Evolutionary conservation across 805 yeast genomes (phyloP).

Genomic region (Pichia scutulata): DNA sequence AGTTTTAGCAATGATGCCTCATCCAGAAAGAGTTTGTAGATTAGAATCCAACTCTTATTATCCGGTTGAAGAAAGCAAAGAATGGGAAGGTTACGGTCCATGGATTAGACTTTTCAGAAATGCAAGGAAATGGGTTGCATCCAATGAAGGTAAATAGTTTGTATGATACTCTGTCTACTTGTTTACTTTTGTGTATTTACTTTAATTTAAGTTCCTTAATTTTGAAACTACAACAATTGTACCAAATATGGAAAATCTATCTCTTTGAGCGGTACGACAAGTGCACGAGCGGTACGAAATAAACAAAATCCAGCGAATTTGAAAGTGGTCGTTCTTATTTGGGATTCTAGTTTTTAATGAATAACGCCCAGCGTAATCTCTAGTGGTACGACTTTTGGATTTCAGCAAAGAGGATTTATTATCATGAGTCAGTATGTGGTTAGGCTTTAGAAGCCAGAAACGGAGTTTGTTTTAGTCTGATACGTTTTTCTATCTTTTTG

Average conservation of each 20-base stretch:
- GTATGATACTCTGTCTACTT: background rate
- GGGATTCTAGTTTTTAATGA: too few species aligned
- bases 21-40: slow-evolving; percentile 92
- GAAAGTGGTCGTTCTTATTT: background rate
- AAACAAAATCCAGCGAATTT: background rate
- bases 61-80: slow-evolving; percentile 50
- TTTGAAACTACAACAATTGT: background rate
- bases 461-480: background rate
- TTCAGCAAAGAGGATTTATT: background rate
- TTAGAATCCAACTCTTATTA: slow-evolving; percentile 88
- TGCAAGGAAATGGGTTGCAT: slow-evolving; percentile 86
- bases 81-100: slow-evolving; percentile 84
- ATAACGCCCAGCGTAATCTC: too few species aligned
- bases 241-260: too few species aligned
- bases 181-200: background rate
- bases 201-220: background rate
- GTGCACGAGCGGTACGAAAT: background rate
- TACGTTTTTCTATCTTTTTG: background rate
- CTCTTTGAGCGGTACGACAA: too few species aligned
- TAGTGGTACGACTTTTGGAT: background rate
- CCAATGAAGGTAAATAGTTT: slow-evolving; percentile 9
- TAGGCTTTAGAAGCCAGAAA: background rate
- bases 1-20: slow-evolving; percentile 98
- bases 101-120: slow-evolving; percentile 91
- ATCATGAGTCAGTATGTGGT: background rate